Base-by-base conservation (phyloP, 208 protist genomes). In the Naegleria gruberi region DNA sequence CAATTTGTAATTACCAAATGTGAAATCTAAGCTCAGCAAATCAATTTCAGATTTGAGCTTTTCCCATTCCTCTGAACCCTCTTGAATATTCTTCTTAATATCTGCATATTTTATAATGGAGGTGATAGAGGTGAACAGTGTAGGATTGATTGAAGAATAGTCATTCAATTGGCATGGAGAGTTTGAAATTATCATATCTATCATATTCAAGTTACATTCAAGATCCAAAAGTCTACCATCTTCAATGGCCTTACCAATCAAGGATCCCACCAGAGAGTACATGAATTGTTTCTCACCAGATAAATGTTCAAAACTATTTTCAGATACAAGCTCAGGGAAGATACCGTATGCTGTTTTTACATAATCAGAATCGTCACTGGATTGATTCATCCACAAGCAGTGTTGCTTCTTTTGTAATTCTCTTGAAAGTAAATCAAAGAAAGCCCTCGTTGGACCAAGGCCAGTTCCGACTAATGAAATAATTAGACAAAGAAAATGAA, bases 371-470 rank as follows among this genome's bases (percentile, higher is more conserved):
- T 37, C 17, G 10, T 77, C 30, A 17, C 7, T 4, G 2, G 65
- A 77, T 77, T 77, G 26, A 77, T 77, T 26, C 43, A 55, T 55
- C 43, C 41, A 87, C 17, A 37, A 34, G 55, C 5, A 55, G 10
- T 30, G 12, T 7, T 41, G 4, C 44, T 87, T 87, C 19, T 55
- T 87, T 90, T 92, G 93, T n/a, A 94, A 85, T 90, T 97, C 92
- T 26, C 92, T 45, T 0, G 95, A 94, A 51, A 97, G 89, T 40
- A 95, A 91, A 23, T 95, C 96, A 91, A 96, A 98, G 89, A 97
- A 98, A 91, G 97, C 94, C 89, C 95, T 94, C 0, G 96, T 98
- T 26, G 96, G 96, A 37, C 96, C 96, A 51, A 96, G 94, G 0
- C 96, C 96, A 30, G 96, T 94, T 23, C 96, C 96, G 34, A 51